A percentile compares a stretch with the other conserved stretches of the same genome.
Conservation (phyloP, 192 early-diverging fungal genomes). For the Dispira parvispora region DNA sequence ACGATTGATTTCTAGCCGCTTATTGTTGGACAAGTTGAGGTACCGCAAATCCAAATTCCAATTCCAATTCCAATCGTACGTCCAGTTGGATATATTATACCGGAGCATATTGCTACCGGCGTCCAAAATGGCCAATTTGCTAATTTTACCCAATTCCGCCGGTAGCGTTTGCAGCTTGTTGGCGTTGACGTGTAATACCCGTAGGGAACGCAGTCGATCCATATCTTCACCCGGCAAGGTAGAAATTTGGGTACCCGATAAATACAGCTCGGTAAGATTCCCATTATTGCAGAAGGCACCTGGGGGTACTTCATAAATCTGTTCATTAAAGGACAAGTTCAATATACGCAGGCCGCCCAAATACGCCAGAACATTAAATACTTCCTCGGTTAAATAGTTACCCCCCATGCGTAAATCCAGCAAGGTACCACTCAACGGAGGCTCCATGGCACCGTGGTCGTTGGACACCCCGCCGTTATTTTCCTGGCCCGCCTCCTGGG, state of each 20-base stretch:
- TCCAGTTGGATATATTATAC: constrained; percentile 91
- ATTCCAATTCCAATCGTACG: constrained; percentile 95
- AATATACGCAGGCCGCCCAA: constrained; percentile 60
- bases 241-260: constrained; percentile 70
- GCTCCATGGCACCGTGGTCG: constrained; percentile 2
- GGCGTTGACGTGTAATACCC: constrained; percentile 70
- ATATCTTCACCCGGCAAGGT: constrained; percentile 75
- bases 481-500: not conserved
- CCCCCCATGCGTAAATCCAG: constrained; percentile 56
- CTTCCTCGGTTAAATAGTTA: constrained; percentile 66
- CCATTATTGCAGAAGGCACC: constrained; percentile 50
- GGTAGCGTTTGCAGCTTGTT: constrained; percentile 82
- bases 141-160: constrained; percentile 79
- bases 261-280: constrained; percentile 56
- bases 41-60: constrained; percentile 82
- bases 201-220: constrained; percentile 46
- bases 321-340: constrained; percentile 66
- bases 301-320: constrained; percentile 63
- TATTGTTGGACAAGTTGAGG: constrained; percentile 80
- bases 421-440: constrained; percentile 39
- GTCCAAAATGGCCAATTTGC: constrained; percentile 59
- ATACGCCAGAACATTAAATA: constrained; percentile 52
- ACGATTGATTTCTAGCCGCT: constrained; percentile 71
- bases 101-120: constrained; percentile 75
- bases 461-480: not conserved